Base-by-base conservation (phyloP, 345 rosid genomes). In the Citrus inodora region DNA sequence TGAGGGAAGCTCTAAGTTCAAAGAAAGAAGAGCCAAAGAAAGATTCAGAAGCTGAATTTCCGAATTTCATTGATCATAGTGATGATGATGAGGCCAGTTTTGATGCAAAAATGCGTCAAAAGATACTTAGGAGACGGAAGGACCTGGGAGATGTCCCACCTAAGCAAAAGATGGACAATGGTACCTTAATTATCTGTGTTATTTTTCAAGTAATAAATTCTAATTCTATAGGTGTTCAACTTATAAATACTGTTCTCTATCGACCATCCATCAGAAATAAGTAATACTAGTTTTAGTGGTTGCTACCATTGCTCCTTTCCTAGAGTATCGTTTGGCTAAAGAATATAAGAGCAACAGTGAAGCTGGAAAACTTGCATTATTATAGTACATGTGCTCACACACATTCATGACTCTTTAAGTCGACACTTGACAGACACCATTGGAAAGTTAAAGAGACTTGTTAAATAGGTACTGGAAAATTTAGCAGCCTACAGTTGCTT, bases 31-130 rank as follows among this genome's bases (percentile, higher is more conserved):
- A 65, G 61, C 77, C 67, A 35, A 77, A 73, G 70, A 89, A 88
- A 82, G 91, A 87, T 79, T 68, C 69, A 33, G 85, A 83, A 70
- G 84, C 83, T 82, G 83, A 84, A 84, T 75, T 75, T 76, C 75
- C 85, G 63, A 82, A 79, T 80, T 67, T 79, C 38, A 64, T 61
- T 68, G 87, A 83, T 71, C 84, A 79, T 71, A 87, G 83, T 30
- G 88, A 87, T 73, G 91, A 83, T 24, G 91, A 93, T 75, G 98
- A 94, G 73, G 88, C 85, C 71, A 86, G 73, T 79, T 96, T 96
- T 89, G 98, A 96, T 89, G 90, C 90, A 67, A 86, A 88, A 83
- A 96, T 96, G 98, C 93, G 95, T 70, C 90, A 83, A 64, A 90
- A 87, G 80, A 88, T 92, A 83, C 95, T 92, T 77, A 84, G 65